Base-by-base conservation (phyloP, 106 monocot species). In the Ottelia alismoides region DNA sequence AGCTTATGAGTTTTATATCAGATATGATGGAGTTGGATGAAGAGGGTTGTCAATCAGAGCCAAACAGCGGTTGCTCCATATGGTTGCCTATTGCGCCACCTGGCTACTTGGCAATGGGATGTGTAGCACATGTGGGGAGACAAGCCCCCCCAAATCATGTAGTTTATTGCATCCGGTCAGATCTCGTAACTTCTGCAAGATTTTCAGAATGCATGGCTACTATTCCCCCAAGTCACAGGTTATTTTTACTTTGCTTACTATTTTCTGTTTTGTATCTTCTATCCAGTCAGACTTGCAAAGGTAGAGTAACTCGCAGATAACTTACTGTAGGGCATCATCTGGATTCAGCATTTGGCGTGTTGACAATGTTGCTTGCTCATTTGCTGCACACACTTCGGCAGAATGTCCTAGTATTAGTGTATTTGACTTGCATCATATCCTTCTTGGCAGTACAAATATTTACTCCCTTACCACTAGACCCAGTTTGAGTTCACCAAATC, bases 11-110 rank as follows among this genome's bases (percentile, higher is more conserved):
- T 52, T 72, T 59, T 19, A 58, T 96, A 27, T 83, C 78, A 69
- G 61, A 75, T 57, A 53, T 78, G 25, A 49, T 49, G 57, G 67
- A 52, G 24, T 9, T 52, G 3, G 57, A 47, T 22, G 70, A 51
- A 19, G 69, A 20, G 45, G 27, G 61, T 30, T 30, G 17, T 11
- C 24, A 58, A 52, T 20, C 52, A 20, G 51, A 50, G 45, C 44
- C n/a, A 43, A 53, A 71, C 27, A 69, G 46, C 67, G 84, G 76
- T 6, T 89, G 89, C 56, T 96, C 85, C 24, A 71, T 96, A 35
- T 96, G 96, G 96, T 55, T 77, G 69, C 96, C 96, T 47, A 64
- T 96, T 64, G 74, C 96, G 20, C 96, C 96, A 74, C 69, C 81
- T 47, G 96, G 96, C 58, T 96, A 96, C 59, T 68, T 69, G 35